These are phyloP conservation scores for Pseudocercospora vitis DNA, from an alignment of 2,329 filamentous ascomycete genomes.

Conservation along the genomic window DNA sequence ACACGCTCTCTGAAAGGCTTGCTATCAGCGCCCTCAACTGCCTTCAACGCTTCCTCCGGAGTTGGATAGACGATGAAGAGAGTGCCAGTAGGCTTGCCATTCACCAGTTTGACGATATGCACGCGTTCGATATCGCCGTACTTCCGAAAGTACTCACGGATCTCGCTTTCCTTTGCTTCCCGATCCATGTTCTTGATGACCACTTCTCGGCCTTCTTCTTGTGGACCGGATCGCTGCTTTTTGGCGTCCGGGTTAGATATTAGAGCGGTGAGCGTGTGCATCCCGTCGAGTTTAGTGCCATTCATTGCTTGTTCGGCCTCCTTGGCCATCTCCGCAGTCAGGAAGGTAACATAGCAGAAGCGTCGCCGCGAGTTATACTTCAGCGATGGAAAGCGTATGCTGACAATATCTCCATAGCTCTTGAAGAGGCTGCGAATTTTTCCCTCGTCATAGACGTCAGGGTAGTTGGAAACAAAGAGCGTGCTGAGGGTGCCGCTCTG, in stretches of 20 bases:
- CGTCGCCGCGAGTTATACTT: slow-evolving; percentile 85
- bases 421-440: slow-evolving; percentile 69
- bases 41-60: slow-evolving; percentile 43
- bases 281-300: slow-evolving; percentile 66
- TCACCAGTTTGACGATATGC: slow-evolving; percentile 67
- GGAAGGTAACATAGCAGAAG: slow-evolving; percentile 96
- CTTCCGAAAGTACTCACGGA: slow-evolving; percentile 69
- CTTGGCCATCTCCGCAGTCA: slow-evolving; percentile 64
- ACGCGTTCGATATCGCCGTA: slow-evolving; percentile 74
- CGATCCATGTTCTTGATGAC: slow-evolving; percentile 84
- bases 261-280: slow-evolving; percentile 70
- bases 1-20: slow-evolving; percentile 39
- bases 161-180: slow-evolving; percentile 65
- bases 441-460: slow-evolving; percentile 69
- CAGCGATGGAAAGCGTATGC: slow-evolving; percentile 84
- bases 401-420: slow-evolving; percentile 75
- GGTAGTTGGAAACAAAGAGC: slow-evolving; percentile 88
- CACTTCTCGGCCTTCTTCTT: slow-evolving; percentile 84
- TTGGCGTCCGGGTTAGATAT: slow-evolving; percentile 80
- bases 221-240: slow-evolving; percentile 74
- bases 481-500: slow-evolving; percentile 74
- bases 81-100: slow-evolving; percentile 71
- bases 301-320: slow-evolving; percentile 69
- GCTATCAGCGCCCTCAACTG: slow-evolving; percentile 37
- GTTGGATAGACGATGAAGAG: slow-evolving; percentile 76